Conservation (phyloP, 2,329 filamentous ascomycete genomes). For the Domatiomyces catenatus region DNA sequence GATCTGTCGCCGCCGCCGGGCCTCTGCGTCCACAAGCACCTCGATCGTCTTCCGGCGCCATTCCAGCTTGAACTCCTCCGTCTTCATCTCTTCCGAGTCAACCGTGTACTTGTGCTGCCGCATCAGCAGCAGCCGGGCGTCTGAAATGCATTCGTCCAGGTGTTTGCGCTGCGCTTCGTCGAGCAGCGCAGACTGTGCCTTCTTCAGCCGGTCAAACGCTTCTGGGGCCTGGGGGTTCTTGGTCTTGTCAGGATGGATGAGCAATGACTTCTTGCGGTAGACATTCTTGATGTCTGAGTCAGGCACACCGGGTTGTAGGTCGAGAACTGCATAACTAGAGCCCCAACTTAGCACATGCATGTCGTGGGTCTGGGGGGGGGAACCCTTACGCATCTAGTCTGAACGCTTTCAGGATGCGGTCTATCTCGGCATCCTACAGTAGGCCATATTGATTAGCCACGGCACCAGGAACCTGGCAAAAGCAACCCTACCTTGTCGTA, state of each 20-base stretch:
- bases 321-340: constrained; percentile 72
- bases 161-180: constrained; percentile 81
- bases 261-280: constrained; percentile 94
- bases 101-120: constrained; percentile 91
- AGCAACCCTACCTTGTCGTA: constrained; percentile 59
- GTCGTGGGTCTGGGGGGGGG: background rate
- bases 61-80: constrained; percentile 62
- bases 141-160: constrained; percentile 88
- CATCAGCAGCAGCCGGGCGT: constrained; percentile 87
- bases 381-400: constrained; percentile 50
- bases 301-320: constrained; percentile 84
- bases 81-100: constrained; percentile 64
- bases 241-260: constrained; percentile 98
- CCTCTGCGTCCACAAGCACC: constrained; percentile 86
- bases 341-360: constrained; percentile 5
- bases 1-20: constrained; percentile 64
- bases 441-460: background rate
- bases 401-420: constrained; percentile 84
- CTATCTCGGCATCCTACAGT: constrained; percentile 75
- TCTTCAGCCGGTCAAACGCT: constrained; percentile 90
- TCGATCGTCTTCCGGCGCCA: constrained; percentile 84
- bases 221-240: constrained; percentile 80
- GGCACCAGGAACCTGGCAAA: constrained; percentile 8
- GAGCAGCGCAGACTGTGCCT: constrained; percentile 78
- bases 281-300: constrained; percentile 89